Evolutionary conservation across 2,329 filamentous ascomycete genomes (phyloP).

Genomic region (Metarhizium anisopliae): DNA sequence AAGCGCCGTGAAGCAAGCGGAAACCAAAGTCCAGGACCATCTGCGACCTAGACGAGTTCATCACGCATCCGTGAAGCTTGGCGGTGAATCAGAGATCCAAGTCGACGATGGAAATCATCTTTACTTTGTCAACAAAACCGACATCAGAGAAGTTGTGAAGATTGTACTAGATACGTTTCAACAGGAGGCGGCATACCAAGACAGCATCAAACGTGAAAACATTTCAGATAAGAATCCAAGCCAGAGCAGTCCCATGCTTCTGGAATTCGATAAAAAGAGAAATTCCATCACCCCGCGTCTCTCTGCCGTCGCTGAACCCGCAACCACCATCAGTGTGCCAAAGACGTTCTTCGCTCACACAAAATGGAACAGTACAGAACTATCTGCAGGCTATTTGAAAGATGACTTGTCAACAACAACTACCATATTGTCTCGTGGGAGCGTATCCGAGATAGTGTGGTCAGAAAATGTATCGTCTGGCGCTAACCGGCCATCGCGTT

Average conservation of each 20-base stretch:
- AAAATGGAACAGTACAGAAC: neutral
- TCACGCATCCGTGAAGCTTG: neutral
- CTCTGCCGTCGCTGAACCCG: slow-evolving; percentile 18
- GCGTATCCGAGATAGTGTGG: slow-evolving; percentile 23
- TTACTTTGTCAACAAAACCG: slow-evolving; percentile 10
- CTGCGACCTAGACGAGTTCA: slow-evolving; percentile 2
- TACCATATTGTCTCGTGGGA: slow-evolving; percentile 20
- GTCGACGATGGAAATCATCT: neutral
- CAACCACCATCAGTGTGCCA: slow-evolving; percentile 25
- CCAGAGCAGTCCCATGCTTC: slow-evolving; percentile 1
- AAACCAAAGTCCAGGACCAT: slow-evolving; percentile 2
- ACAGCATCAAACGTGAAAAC: neutral
- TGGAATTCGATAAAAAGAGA: slow-evolving; percentile 12
- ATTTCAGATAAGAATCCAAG: neutral
- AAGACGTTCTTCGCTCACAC: slow-evolving; percentile 19
- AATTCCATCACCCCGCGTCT: slow-evolving; percentile 17
- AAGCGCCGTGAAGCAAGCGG: slow-evolving; percentile 1
- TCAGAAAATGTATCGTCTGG: slow-evolving; percentile 6
- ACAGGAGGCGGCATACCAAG: neutral
- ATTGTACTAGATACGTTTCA: slow-evolving; percentile 4
- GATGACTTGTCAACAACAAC: slow-evolving; percentile 12
- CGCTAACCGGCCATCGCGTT: neutral
- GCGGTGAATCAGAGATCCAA: neutral
- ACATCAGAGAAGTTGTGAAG: slow-evolving; percentile 7
- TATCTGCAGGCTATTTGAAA: neutral